phyloP scores from a whole-genome alignment of 139 green algal species.

The Picochlorum sp. region DNA sequence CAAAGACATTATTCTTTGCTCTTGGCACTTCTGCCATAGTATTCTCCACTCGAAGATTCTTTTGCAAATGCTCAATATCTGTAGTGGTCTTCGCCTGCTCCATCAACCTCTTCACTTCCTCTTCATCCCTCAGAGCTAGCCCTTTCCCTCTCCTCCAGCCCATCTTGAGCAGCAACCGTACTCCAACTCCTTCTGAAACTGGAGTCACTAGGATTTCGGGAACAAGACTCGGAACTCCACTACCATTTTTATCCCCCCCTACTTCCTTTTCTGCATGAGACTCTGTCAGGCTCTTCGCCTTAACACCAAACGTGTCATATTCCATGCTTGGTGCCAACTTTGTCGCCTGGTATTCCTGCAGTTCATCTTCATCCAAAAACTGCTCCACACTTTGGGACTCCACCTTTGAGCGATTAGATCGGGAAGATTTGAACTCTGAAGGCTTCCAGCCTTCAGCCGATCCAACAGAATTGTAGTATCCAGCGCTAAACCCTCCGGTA shows the following conservation, averaged over 20 bases:
- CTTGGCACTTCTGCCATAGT: slow-evolving; percentile 51
- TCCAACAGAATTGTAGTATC: slow-evolving; percentile 91
- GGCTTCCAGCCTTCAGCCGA: slow-evolving; percentile 76
- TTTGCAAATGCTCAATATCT: slow-evolving; percentile 27
- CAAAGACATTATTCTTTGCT: slow-evolving; percentile 72
- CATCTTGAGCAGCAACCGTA: slow-evolving; percentile 83
- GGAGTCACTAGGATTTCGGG: slow-evolving; percentile 66
- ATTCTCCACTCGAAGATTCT: slow-evolving; percentile 24
- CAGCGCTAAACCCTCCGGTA: slow-evolving; percentile 84
- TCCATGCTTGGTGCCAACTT: slow-evolving; percentile 20
- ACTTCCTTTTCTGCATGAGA: too few species aligned
- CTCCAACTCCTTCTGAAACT: slow-evolving; percentile 59
- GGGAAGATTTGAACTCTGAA: slow-evolving; percentile 54
- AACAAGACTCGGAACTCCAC: slow-evolving; percentile 41
- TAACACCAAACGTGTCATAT: slow-evolving; percentile 79
- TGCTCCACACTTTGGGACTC: slow-evolving; percentile 61
- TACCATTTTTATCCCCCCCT: too few species aligned
- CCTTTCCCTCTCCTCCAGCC: slow-evolving; percentile 81
- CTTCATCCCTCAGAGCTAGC: slow-evolving; percentile 28
- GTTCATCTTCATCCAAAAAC: slow-evolving; percentile 93
- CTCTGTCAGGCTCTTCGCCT: too few species aligned
- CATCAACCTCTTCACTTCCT: not conserved
- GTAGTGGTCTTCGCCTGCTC: slow-evolving; percentile 23
- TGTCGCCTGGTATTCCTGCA: slow-evolving; percentile 35
- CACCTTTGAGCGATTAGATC: slow-evolving; percentile 7